phyloP scores from a whole-genome alignment of 2,329 filamentous ascomycete genomes.

The Clarireedia homoeocarpa region DNA sequence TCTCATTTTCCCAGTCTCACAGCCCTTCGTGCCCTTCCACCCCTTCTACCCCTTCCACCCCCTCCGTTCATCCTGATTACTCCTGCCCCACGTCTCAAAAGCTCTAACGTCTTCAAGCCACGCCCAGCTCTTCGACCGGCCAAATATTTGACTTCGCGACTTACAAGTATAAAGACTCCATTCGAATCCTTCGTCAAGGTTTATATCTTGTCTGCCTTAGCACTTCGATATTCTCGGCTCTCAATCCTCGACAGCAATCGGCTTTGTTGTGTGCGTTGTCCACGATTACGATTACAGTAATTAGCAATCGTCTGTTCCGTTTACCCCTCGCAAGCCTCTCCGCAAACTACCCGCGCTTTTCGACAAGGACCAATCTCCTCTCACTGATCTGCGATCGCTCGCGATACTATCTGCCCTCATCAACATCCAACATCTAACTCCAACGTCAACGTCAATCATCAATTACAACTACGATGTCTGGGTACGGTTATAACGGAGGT shows the following conservation, averaged over 20 bases:
- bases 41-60: background rate
- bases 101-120: background rate
- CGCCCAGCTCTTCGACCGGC: background rate
- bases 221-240: background rate
- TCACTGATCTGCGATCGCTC: background rate
- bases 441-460: background rate
- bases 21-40: no score
- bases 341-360: background rate
- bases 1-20: conserved; percentile 1
- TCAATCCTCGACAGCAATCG: background rate
- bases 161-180: conserved; percentile 4
- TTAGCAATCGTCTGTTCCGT: background rate
- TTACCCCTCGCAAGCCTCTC: background rate
- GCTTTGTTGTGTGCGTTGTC: background rate
- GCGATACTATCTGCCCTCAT: background rate
- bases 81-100: background rate
- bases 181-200: conserved; percentile 1
- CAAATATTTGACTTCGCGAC: background rate
- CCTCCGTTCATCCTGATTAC: background rate
- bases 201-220: background rate
- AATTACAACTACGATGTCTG: conserved; percentile 43
- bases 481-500: conserved; percentile 47
- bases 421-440: background rate
- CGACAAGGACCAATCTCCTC: background rate
- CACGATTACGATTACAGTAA: background rate